Evolutionary conservation across 2,329 filamentous ascomycete genomes (phyloP).

Genomic region (Penicillium sp.): DNA sequence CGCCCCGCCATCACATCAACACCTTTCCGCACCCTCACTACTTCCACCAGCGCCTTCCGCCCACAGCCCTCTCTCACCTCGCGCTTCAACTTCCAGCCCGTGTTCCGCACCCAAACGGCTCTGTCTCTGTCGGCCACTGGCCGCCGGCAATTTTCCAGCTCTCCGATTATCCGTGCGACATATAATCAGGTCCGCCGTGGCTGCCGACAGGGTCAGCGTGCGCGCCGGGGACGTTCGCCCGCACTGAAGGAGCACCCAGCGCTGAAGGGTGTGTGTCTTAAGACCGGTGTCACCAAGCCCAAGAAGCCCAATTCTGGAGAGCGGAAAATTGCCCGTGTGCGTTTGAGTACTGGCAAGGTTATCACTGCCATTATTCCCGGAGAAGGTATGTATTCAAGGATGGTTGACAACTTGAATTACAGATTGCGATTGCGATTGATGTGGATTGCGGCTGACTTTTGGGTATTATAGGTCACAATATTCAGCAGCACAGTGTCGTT

Average conservation of each 20-base stretch:
- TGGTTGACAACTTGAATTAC: constrained; percentile 15
- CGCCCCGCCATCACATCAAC: constrained; percentile 23
- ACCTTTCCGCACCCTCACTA: constrained; percentile 26
- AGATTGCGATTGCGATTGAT: neutral
- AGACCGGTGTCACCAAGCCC: constrained; percentile 88
- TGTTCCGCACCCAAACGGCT: constrained; percentile 30
- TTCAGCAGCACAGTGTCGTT: constrained; percentile 98
- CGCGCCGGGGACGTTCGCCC: constrained; percentile 84
- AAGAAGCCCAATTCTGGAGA: constrained; percentile 99
- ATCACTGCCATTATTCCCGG: constrained; percentile 94
- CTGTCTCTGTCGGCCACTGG: constrained; percentile 20
- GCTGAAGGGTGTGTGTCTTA: constrained; percentile 94
- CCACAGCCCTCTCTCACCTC: constrained; percentile 20
- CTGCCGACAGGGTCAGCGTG: constrained; percentile 74
- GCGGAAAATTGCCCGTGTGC: constrained; percentile 89
- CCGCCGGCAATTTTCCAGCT: constrained; percentile 57
- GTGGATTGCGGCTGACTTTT: constrained; percentile 3
- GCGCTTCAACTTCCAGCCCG: constrained; percentile 28
- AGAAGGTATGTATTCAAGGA: constrained; percentile 60
- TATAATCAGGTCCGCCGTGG: constrained; percentile 74
- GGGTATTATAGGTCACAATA: constrained; percentile 71
- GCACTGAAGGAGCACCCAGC: constrained; percentile 74
- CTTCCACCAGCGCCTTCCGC: constrained; percentile 16
- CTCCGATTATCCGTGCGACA: constrained; percentile 60
- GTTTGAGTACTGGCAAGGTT: constrained; percentile 81